These are phyloP conservation scores for Fremontodendron californicum DNA, from an alignment of 345 rosid genomes.

Conservation along the genomic window DNA sequence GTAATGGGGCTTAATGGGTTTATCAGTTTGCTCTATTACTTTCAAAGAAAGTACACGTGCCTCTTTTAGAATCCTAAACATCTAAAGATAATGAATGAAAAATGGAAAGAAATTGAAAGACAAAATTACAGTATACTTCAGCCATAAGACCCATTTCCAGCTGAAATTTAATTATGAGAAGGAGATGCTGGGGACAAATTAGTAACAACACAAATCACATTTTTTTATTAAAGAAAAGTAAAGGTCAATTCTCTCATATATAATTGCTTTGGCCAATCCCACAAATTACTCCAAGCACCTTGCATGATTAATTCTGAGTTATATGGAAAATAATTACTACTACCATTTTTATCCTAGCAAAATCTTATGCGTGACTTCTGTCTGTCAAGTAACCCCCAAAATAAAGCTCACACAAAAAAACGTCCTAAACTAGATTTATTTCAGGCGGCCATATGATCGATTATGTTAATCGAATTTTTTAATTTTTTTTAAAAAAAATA, in stretches of 20 bases:
- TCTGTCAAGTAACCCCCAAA: background rate
- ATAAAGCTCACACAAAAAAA: background rate
- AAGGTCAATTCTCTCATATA: background rate
- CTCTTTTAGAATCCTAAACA: background rate
- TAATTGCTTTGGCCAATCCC: background rate
- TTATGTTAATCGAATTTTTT: too few relatives aligned
- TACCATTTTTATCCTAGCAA: background rate
- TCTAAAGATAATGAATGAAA: background rate
- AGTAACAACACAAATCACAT: background rate
- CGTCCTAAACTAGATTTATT: background rate
- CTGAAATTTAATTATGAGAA: background rate
- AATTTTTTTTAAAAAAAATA: too few relatives aligned
- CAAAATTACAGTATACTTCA: slow-evolving; percentile 12
- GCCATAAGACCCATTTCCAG: background rate
- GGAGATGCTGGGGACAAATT: background rate
- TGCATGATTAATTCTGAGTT: too few relatives aligned
- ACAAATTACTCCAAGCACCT: background rate
- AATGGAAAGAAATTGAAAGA: background rate
- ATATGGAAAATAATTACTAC: background rate
- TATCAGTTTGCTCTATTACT: background rate
- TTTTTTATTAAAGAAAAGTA: background rate
- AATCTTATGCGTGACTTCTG: background rate
- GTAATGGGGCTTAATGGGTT: background rate
- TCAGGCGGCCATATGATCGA: background rate
- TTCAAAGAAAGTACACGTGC: background rate